Evolutionary conservation across 345 rosid species (phyloP), one percentile per base, ranked within the genome.

Genomic region (Combretum micranthum): DNA sequence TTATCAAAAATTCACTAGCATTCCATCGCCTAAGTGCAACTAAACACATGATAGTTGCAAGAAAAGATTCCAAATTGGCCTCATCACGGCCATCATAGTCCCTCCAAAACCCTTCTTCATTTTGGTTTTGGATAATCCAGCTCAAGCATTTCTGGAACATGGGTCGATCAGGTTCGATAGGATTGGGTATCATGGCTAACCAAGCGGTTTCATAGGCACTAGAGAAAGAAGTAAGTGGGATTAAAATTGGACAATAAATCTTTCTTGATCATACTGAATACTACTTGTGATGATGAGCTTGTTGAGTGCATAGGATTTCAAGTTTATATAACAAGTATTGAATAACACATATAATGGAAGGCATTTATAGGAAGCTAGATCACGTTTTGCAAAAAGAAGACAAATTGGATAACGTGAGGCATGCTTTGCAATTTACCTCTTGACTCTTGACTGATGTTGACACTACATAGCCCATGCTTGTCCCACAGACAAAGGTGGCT

Each of bases 171-270:
- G 72, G 65, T 47, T 17, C 48, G 16, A 15, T 19, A 17, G 26
- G 21, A 25, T 66, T 65, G 16, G 81, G 80, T 32, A 84, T 59
- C 83, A 84, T 75, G 47, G 81, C 77, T 63, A 84, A 59, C 84
- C 84, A 84, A 23, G 90, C 84, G 1, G 83, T 75, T 47, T 84
- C 84, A 45, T 84, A 84, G 25, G 90, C 76, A 0, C 83, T 80
- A 55, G 78, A 9, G 81, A 68, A 47, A 80, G 68, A n/a, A 65
- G 65, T 0, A 70, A 55, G 62, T 65, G 53, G 77, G 66, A 64
- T 74, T 58, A 1, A 44, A 48, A 59, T 26, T 47, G 0, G 37
- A 13, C 4, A 69, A 56, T 52, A 76, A 43, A 8, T 68, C 67
- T 56, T 50, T 55, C 56, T 71, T 80, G 18, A 77, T 62, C 57